Evolutionary conservation across 202 grass and related monocot species (phyloP), one percentile per base, ranked within the genome.

Genomic region (Zizania palustris): DNA sequence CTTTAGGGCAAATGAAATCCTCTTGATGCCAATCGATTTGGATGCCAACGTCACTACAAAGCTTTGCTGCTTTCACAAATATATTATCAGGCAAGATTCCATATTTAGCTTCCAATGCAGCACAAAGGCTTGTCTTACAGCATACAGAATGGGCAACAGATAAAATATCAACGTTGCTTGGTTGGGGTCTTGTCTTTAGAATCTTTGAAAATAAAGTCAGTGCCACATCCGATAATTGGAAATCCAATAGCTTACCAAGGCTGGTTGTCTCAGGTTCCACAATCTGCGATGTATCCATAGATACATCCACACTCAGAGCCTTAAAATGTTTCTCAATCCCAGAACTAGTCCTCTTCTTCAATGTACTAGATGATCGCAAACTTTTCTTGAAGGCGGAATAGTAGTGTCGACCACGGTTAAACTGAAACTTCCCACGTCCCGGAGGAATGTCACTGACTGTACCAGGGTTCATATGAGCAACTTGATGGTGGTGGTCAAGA

Each of bases 21-120:
- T 96, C 92, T 82, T 79, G 85, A 86, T 96, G 89, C 96, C 96
- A 99, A 77, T 87, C 82, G 70, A 96, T 90, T 85, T 82, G 81
- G 22, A 88, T 89, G 82, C 93, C 89, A 72, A 86, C 75, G 60
- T 99, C 96, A 83, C 92, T 96, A 85, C 88, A 99, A 77, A 99
- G 78, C 69, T 96, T 99, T 75, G 92, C 88, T 64, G 96, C 96
- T 80, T 90, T 99, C 69, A 96, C 86, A 80, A 79, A 99, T 46
- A 99, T 65, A 70, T 91, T 99, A 16, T 93, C 84, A 75, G 87
- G 96, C 57, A 99, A 78, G 35, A 67, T 44, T 59, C 90, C 96
- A 71, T 84, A 99, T 88, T 99, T 99, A 54, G 60, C 81, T 69
- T 99, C 90, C 71, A 99, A 86, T 72, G 86, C 84, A 73, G 83